Evolutionary conservation across 1,284 basidiomycete genomes (phyloP).

Genomic region (Neotropicomus parvogracilis): DNA sequence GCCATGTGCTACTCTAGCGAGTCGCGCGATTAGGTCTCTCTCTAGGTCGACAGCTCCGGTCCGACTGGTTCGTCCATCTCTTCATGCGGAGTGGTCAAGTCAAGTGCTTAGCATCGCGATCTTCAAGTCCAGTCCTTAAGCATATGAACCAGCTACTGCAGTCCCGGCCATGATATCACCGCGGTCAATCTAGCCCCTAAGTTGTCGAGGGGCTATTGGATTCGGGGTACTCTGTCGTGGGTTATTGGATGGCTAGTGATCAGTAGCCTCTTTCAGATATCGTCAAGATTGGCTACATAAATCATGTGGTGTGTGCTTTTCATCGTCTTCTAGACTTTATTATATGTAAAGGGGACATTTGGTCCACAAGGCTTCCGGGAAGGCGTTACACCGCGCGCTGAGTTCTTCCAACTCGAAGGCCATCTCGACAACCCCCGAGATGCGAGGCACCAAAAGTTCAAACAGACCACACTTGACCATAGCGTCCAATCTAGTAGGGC

Average conservation of each 20-base stretch:
- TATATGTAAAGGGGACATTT: constrained; percentile 25
- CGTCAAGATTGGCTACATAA: constrained; percentile 45
- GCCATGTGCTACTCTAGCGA: too few relatives aligned
- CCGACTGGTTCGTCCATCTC: too few relatives aligned
- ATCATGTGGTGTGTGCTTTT: constrained; percentile 35
- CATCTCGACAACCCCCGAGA: constrained; percentile 28
- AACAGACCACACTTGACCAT: constrained; percentile 25
- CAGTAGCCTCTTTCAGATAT: constrained; percentile 42
- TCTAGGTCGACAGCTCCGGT: too few relatives aligned
- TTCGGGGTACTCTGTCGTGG: constrained; percentile 29
- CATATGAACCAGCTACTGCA: too few relatives aligned
- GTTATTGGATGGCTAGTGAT: constrained; percentile 31
- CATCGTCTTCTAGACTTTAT: neutral
- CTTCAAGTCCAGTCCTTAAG: too few relatives aligned
- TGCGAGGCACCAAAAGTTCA: constrained; percentile 26
- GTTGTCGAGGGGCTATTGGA: too few relatives aligned
- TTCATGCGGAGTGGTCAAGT: too few relatives aligned
- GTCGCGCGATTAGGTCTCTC: too few relatives aligned
- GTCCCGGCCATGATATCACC: too few relatives aligned
- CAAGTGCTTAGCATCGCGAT: too few relatives aligned
- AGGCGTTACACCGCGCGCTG: constrained; percentile 23
- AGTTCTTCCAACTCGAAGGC: constrained; percentile 22
- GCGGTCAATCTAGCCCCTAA: too few relatives aligned
- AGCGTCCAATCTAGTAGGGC: constrained; percentile 27
- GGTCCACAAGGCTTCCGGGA: constrained; percentile 18